Evolutionary conservation across 1,139 yeast genomes (phyloP), one percentile per base, ranked within the genome.

Genomic region (Yamadazyma kanchanaburiensis): DNA sequence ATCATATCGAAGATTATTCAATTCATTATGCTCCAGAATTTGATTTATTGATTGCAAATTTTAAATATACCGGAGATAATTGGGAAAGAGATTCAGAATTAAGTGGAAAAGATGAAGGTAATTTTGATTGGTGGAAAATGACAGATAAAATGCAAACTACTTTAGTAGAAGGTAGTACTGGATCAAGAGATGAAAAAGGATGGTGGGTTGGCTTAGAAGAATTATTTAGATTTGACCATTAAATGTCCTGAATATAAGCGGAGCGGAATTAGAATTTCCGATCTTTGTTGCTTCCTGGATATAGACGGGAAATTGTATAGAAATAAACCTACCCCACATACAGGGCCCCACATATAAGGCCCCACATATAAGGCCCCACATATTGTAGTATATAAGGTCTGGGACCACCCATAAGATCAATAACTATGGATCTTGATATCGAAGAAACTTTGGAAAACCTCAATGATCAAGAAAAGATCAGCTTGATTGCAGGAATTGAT

Each of bases 401-500:
- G 15, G 16, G 11, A 6, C 25, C 6, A 10, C 25, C 11, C 11
- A 6, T 16, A 9, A 9, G 12, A 8, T n/a, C 8, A 4, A 3
- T n/a, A 6, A 26, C 8, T 5, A 31, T 31, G 34, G 34, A 30
- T 15, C 25, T 37, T 15, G 70, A 75, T 46, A 58, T 74, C 35
- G 80, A 74, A 30, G 43, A 56, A 16, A 41, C 65, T 5, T 45
- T 75, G 21, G 34, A 44, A 4, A 39, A 72, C 47, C 55, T 76
- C 37, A 63, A 74, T 7, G 37, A 55, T 6, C 52, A 55, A 11
- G 79, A 76, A 45, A 76, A 76, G 46, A 54, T 69, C 42, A 42
- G 55, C 5, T 59, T 76, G 25, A 43, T 71, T 24, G 58, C 75
- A 12, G 78, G 77, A 21, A 50, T 54, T 35, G 77, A 74, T 46